Base-by-base conservation (phyloP, 1,284 basidiomycete species). In the Leccinum angustisporum region DNA sequence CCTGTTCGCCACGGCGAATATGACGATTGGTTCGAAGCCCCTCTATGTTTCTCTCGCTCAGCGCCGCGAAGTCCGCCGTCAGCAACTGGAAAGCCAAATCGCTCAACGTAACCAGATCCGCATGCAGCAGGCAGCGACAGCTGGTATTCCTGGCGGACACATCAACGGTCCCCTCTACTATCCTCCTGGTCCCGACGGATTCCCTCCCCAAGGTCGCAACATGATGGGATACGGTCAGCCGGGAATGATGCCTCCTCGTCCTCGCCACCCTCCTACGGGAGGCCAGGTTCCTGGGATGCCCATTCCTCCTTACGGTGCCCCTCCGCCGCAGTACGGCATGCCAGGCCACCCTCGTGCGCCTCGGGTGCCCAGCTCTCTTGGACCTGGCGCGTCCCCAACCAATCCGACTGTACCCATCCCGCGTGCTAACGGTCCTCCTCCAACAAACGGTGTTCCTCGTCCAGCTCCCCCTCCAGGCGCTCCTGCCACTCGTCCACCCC, bases 21-120 rank as follows among this genome's bases (percentile, higher is more conserved):
- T 21, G 85, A 99, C 99, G 92, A 94, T 99, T 74, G 96, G 97
- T 68, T 88, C 92, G 73, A 99, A 99, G 81, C 97, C 97, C 59
- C 88, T 99, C 71, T 99, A 99, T 78, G 97, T 99, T 75, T 97
- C 97, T 58, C 89, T 98, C 64, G 97, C 97, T 69, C 97, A 99
- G 79, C 95, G 97, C 72, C 96, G 97, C 71, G 97, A 99, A 75
- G 94, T 97, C 70, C 93, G 97, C 75, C 89, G 97, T 73, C 97
- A 99, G 80, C 97, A 99, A 78, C 87, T 99, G 72, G 97, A 99
- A 83, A 95, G 93, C 72, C 97, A 99, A 83, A 95, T 97, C 73
- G 93, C 93, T 66, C 94, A 97, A 80, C 94, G 95, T 77, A 93
- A 94, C 79, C 95, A 97, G 80, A 92, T 95, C 76, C 86, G 95